Percentiles rank a stretch among this genome's conserved stretches.
phyloP scores from a whole-genome alignment of 306 rosid species.

The Lathyrus sativus region DNA sequence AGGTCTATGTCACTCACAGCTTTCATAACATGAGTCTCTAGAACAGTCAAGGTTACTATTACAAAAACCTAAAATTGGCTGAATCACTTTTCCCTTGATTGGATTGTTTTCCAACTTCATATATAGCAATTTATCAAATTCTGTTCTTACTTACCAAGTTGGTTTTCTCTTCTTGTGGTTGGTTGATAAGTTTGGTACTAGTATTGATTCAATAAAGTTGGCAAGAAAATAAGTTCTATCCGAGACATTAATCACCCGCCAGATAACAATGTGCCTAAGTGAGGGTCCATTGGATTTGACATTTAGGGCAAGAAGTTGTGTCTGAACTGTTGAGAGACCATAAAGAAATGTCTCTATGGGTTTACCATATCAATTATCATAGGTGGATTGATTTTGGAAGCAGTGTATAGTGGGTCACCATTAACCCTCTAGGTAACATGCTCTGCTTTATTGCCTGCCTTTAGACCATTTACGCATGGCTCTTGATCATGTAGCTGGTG shows the following conservation, averaged over 20 bases:
- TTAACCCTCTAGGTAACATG: slow-evolving; percentile 52
- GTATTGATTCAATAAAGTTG: slow-evolving; percentile 38
- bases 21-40: slow-evolving; percentile 9
- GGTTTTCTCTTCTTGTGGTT: slow-evolving; percentile 40
- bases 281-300: slow-evolving; percentile 54
- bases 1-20: slow-evolving; percentile 21
- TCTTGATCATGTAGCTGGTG: slow-evolving; percentile 34
- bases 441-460: slow-evolving; percentile 45
- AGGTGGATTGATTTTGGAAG: slow-evolving; percentile 46
- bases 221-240: slow-evolving; percentile 40
- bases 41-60: slow-evolving; percentile 15
- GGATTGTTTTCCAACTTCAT: slow-evolving; percentile 39
- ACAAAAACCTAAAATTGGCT: slow-evolving; percentile 30
- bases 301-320: slow-evolving; percentile 47
- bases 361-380: slow-evolving; percentile 43
- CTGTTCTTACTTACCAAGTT: slow-evolving; percentile 29
- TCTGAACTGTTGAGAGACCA: slow-evolving; percentile 43
- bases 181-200: slow-evolving; percentile 47
- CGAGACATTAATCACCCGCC: slow-evolving; percentile 43
- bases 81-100: slow-evolving; percentile 33
- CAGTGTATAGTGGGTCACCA: slow-evolving; percentile 54
- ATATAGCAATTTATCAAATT: slow-evolving; percentile 23
- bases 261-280: slow-evolving; percentile 38
- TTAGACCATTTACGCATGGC: slow-evolving; percentile 37
- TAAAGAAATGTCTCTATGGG: slow-evolving; percentile 45